Evolutionary conservation across 257 asterid species (phyloP).

Genomic region (Solanum clarkiae): DNA sequence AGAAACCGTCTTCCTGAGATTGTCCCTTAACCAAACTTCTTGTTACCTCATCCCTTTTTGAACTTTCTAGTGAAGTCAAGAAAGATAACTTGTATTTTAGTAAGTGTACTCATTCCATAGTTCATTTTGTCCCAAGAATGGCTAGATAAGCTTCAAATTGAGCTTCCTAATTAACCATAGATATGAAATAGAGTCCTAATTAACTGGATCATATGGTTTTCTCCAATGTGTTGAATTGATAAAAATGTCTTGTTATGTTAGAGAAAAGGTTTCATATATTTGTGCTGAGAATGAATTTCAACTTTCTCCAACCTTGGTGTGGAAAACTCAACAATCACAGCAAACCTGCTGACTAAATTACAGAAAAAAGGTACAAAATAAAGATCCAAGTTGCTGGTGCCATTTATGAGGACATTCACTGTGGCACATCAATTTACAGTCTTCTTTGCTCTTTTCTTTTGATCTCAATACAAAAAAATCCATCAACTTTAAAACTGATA

Average conservation of each 20-base stretch:
- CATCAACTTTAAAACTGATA: neutral
- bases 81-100: neutral
- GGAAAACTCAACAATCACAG: neutral
- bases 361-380: slow-evolving; percentile 22
- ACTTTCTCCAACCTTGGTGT: neutral
- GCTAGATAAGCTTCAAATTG: neutral
- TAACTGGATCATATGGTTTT: neutral
- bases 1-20: neutral
- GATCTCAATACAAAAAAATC: slow-evolving; percentile 1
- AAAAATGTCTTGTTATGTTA: neutral
- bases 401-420: slow-evolving; percentile 44
- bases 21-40: neutral
- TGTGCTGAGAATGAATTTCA: neutral
- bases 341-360: slow-evolving; percentile 8
- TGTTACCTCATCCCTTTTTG: neutral
- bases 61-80: neutral
- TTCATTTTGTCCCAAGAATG: neutral
- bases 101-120: neutral
- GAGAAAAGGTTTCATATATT: neutral
- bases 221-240: neutral
- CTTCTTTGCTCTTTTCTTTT: neutral
- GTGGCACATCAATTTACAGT: slow-evolving; percentile 10
- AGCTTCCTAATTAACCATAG: neutral
- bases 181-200: neutral
- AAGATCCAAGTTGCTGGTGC: slow-evolving; percentile 19